Percentiles rank a stretch among this genome's conserved stretches.
Conservation (phyloP, 352 stramenopile genomes). For the Globisporangium acanthophoron region DNA sequence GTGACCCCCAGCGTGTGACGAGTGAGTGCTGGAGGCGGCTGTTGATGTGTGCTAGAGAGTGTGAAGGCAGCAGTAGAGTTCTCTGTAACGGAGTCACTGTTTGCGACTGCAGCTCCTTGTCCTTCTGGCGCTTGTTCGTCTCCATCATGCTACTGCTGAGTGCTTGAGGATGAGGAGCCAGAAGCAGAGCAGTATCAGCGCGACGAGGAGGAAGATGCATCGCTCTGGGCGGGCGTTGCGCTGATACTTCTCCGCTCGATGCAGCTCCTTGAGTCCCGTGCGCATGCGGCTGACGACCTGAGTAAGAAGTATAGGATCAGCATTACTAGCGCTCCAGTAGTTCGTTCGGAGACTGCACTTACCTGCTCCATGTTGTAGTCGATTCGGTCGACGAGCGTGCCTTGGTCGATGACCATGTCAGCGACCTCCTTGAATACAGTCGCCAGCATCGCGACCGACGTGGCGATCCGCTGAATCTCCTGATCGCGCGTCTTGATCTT, state of each 20-base stretch:
- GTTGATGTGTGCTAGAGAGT: not conserved
- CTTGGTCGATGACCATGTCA: slow-evolving; percentile 81
- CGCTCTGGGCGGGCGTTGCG: slow-evolving; percentile 59
- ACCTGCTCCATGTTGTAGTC: slow-evolving; percentile 88
- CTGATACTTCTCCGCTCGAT: slow-evolving; percentile 55
- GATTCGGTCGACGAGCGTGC: slow-evolving; percentile 77
- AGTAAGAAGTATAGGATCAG: not conserved
- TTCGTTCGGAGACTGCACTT: not conserved
- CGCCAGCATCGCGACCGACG: slow-evolving; percentile 56
- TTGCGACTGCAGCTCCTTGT: not conserved
- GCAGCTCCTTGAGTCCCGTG: slow-evolving; percentile 52
- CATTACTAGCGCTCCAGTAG: not conserved
- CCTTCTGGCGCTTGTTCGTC: not conserved
- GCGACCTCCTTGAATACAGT: slow-evolving; percentile 79
- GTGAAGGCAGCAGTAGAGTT: not conserved
- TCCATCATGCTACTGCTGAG: slow-evolving; percentile 20
- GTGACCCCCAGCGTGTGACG: not conserved
- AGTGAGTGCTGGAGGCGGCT: not conserved
- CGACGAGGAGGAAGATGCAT: slow-evolving; percentile 64
- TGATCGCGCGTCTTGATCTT: slow-evolving; percentile 55
- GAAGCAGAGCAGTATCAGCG: slow-evolving; percentile 63
- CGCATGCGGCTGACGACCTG: slow-evolving; percentile 59
- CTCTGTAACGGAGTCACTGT: not conserved
- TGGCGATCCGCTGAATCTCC: slow-evolving; percentile 76
- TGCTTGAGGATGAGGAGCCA: slow-evolving; percentile 65